These are phyloP conservation scores for Mallotus nudiflorus DNA, from an alignment of 345 rosid species.

Conservation along the genomic window DNA sequence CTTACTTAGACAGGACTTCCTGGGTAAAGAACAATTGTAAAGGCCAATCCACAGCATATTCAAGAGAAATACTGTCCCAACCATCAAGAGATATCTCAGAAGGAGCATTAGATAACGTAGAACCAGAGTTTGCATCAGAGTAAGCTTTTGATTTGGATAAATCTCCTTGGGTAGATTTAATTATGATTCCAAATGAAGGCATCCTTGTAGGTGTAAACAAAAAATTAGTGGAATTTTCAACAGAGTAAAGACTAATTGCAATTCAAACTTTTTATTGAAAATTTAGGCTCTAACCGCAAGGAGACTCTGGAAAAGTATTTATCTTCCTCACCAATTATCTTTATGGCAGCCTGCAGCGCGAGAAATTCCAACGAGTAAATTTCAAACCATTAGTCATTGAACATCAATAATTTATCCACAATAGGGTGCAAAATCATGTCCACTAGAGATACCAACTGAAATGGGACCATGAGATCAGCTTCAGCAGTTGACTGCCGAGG, in stretches of 20 bases:
- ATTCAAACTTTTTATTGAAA: neutral
- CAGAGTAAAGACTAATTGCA: neutral
- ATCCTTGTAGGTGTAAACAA: slow-evolving; percentile 47
- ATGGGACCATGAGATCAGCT: slow-evolving; percentile 97
- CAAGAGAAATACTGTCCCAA: slow-evolving; percentile 93
- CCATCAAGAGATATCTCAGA: slow-evolving; percentile 71
- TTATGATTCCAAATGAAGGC: slow-evolving; percentile 78
- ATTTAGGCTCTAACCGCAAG: slow-evolving; percentile 57
- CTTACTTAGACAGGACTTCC: slow-evolving; percentile 94
- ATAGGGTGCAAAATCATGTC: neutral
- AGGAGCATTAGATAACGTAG: slow-evolving; percentile 40
- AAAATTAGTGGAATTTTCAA: slow-evolving; percentile 11
- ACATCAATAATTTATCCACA: neutral
- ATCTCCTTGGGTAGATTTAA: slow-evolving; percentile 68
- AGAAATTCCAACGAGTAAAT: slow-evolving; percentile 15
- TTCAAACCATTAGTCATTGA: neutral
- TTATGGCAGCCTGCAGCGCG: slow-evolving; percentile 78
- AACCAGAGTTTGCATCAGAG: slow-evolving; percentile 44
- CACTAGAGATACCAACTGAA: slow-evolving; percentile 64
- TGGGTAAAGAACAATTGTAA: slow-evolving; percentile 90
- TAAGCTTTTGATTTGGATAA: slow-evolving; percentile 51
- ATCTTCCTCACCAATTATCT: slow-evolving; percentile 91
- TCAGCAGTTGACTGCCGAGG: slow-evolving; percentile 97
- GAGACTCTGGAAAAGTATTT: slow-evolving; percentile 81
- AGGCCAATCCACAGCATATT: slow-evolving; percentile 95